phyloP scores from a whole-genome alignment of 768 basidiomycete genomes.

The Hygrocybe punicea region DNA sequence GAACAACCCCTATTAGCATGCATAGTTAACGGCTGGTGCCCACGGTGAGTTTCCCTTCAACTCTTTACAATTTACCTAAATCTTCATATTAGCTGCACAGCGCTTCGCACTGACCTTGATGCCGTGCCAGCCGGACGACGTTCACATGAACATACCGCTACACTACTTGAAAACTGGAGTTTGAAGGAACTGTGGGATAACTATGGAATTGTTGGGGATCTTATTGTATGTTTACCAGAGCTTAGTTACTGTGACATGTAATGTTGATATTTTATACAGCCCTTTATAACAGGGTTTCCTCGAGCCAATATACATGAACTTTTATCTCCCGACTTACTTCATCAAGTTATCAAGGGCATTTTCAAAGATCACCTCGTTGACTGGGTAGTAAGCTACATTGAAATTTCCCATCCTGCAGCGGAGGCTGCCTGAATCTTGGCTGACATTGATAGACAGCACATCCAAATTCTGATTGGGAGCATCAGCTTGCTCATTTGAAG shows the following conservation, averaged over 20 bases:
- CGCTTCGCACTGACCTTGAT: slow-evolving; percentile 24
- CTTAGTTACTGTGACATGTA: not conserved
- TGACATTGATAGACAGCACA: slow-evolving; percentile 29
- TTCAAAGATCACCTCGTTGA: slow-evolving; percentile 42
- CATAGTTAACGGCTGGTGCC: slow-evolving; percentile 37
- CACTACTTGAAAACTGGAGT: slow-evolving; percentile 18
- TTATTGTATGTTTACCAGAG: slow-evolving; percentile 26
- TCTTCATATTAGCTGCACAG: slow-evolving; percentile 23
- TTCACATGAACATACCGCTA: slow-evolving; percentile 19
- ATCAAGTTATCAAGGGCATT: slow-evolving; percentile 41
- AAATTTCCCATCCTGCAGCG: slow-evolving; percentile 10
- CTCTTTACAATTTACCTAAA: slow-evolving; percentile 5
- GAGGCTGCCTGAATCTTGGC: slow-evolving; percentile 25
- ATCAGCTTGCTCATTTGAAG: not conserved
- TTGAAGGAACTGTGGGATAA: slow-evolving; percentile 25
- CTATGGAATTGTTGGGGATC: slow-evolving; percentile 30
- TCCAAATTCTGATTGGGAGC: not conserved
- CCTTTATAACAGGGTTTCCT: slow-evolving; percentile 35
- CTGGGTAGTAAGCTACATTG: slow-evolving; percentile 35
- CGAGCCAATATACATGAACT: slow-evolving; percentile 35
- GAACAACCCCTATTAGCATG: slow-evolving; percentile 34
- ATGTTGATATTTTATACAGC: slow-evolving; percentile 18
- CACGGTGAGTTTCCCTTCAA: slow-evolving; percentile 6
- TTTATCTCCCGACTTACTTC: slow-evolving; percentile 34
- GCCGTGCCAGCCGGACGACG: slow-evolving; percentile 11